Evolutionary conservation across 768 basidiomycete species (phyloP).

Genomic region (Mycena galericulata): DNA sequence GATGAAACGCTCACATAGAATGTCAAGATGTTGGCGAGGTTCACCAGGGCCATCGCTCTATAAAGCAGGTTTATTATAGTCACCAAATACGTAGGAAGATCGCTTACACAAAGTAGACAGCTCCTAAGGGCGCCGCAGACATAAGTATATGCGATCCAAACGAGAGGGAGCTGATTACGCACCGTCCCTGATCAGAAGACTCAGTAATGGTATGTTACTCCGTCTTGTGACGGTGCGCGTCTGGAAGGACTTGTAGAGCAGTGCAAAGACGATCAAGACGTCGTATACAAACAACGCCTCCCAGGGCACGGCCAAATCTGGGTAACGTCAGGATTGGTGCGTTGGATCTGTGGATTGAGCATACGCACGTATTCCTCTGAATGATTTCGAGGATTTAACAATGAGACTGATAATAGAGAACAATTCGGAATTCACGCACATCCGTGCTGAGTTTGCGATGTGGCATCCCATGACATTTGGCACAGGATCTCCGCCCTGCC

Average conservation of each 20-base stretch:
- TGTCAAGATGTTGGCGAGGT: constrained; percentile 36
- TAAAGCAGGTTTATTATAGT: neutral
- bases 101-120: constrained; percentile 25
- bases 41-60: constrained; percentile 32
- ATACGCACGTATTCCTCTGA: constrained; percentile 18
- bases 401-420: neutral
- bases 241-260: constrained; percentile 4
- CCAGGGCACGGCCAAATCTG: constrained; percentile 25
- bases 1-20: constrained; percentile 17
- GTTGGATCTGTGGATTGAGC: neutral
- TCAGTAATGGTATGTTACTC: neutral
- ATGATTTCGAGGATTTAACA: neutral
- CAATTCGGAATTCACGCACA: neutral
- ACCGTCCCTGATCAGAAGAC: constrained; percentile 26
- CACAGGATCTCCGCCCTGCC: constrained; percentile 6
- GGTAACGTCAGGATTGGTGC: neutral
- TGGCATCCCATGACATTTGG: constrained; percentile 18
- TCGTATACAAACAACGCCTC: constrained; percentile 26
- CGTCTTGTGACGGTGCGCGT: neutral
- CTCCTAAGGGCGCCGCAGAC: neutral
- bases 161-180: neutral
- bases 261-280: constrained; percentile 11
- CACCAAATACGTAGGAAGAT: neutral
- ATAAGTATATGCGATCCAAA: neutral
- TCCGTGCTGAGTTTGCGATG: constrained; percentile 1